A percentile compares a stretch with the other conserved stretches of the same genome.
These are phyloP conservation scores for Arthrobotrys pseudoclavata DNA, from an alignment of 2,329 filamentous ascomycete genomes.

Conservation along the genomic window DNA sequence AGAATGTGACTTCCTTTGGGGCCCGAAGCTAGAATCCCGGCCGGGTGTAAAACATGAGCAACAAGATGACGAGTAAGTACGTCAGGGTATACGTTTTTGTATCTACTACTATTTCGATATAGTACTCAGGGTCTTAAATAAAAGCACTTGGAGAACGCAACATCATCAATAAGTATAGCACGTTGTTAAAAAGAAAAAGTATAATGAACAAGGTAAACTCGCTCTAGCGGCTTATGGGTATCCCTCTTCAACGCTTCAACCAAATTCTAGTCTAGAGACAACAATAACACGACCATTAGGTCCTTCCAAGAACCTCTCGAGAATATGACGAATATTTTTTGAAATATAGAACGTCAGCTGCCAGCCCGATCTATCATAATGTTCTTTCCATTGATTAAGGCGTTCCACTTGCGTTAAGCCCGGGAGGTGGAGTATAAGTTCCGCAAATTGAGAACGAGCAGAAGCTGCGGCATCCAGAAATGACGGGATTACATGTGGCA, in stretches of 20 bases:
- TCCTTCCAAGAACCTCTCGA: background rate
- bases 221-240: too few species aligned
- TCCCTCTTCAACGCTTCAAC: background rate
- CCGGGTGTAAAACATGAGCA: background rate
- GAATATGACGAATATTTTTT: background rate
- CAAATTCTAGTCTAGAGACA: background rate
- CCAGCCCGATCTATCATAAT: background rate
- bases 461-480: slow-evolving; percentile 33
- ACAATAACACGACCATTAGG: background rate
- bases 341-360: background rate
- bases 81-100: too few species aligned
- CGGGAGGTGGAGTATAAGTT: slow-evolving; percentile 13
- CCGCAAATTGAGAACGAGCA: slow-evolving; percentile 35
- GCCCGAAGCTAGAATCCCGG: slow-evolving; percentile 5
- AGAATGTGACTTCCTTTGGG: slow-evolving; percentile 20
- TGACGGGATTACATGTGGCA: background rate
- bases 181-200: too few species aligned
- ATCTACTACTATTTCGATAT: too few species aligned
- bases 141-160: too few species aligned
- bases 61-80: background rate
- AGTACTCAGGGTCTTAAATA: too few species aligned
- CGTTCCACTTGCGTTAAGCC: background rate
- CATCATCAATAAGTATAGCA: too few species aligned
- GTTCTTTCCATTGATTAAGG: background rate
- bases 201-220: too few species aligned